These are phyloP conservation scores for Pulveroboletus sp. DNA, from an alignment of 768 basidiomycete species.

Conservation along the genomic window DNA sequence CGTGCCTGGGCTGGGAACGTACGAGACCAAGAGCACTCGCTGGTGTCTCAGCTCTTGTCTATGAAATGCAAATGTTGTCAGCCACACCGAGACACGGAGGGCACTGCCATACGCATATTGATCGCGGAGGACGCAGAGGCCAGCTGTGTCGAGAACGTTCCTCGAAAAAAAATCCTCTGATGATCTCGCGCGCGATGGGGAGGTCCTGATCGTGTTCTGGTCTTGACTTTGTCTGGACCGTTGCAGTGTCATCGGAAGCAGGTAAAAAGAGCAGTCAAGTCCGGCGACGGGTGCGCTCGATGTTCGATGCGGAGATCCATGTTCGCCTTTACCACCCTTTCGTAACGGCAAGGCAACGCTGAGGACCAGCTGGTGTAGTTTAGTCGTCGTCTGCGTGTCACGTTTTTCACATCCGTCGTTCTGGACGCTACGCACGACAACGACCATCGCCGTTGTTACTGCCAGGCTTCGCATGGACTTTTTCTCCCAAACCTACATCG, in stretches of 20 bases:
- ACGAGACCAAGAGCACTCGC: background rate
- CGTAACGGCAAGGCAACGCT: no score
- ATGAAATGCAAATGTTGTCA: background rate
- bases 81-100: background rate
- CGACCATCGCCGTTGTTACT: background rate
- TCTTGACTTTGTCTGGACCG: no score
- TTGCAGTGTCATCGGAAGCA: no score
- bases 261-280: no score
- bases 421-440: background rate
- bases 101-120: no score
- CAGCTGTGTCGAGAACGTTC: background rate
- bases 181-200: no score
- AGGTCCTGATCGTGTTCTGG: no score
- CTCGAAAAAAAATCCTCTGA: no score
- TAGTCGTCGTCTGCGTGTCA: constrained; percentile 1
- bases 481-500: constrained; percentile 79
- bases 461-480: constrained; percentile 58
- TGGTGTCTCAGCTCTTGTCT: background rate
- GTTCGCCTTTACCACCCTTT: no score
- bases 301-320: no score
- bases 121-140: background rate
- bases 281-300: no score
- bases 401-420: background rate
- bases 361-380: background rate
- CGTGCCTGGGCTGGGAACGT: background rate